Percentiles rank a stretch among this genome's conserved stretches.
phyloP scores from a whole-genome alignment of 139 green algal genomes.

The Picochlorum sp. region DNA sequence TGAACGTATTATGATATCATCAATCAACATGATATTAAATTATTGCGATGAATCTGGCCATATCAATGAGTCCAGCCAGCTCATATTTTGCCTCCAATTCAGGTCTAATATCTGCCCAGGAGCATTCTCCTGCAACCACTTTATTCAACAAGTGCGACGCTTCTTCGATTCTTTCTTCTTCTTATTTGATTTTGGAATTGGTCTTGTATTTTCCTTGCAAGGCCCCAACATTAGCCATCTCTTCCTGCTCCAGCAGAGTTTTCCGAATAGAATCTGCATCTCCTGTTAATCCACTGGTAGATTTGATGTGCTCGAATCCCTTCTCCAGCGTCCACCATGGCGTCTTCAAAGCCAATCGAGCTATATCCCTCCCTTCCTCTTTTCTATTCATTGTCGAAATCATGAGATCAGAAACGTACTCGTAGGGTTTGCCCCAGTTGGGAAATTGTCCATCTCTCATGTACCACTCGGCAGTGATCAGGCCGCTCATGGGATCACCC shows the following conservation, averaged over 20 bases:
- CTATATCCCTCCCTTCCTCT: conserved; percentile 57
- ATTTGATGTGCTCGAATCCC: conserved; percentile 27
- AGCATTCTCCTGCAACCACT: conserved; percentile 29
- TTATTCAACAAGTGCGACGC: conserved; percentile 30
- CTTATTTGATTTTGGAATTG: conserved; percentile 16
- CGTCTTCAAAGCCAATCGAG: conserved; percentile 46
- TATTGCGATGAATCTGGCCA: conserved; percentile 29
- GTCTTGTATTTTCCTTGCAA: conserved; percentile 20
- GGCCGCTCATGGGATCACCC: conserved; percentile 46
- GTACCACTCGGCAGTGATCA: conserved; percentile 77
- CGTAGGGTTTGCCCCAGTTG: conserved; percentile 64
- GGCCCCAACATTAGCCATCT: conserved; percentile 18
- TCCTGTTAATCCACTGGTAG: conserved; percentile 29
- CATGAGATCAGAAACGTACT: conserved; percentile 58
- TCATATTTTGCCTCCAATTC: conserved; percentile 27
- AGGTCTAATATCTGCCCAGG: conserved; percentile 31
- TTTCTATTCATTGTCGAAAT: conserved; percentile 17
- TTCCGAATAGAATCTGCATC: conserved; percentile 14
- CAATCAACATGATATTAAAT: background rate
- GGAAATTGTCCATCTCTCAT: conserved; percentile 65
- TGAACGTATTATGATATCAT: too few species aligned
- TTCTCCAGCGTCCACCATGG: conserved; percentile 64
- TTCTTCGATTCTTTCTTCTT: conserved; percentile 30
- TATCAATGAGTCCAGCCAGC: conserved; percentile 18
- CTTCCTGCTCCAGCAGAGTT: conserved; percentile 20